A percentile compares a stretch with the other conserved stretches of the same genome.
phyloP scores from a whole-genome alignment of 2,329 filamentous ascomycete genomes.

The Talaromyces marneffei region DNA sequence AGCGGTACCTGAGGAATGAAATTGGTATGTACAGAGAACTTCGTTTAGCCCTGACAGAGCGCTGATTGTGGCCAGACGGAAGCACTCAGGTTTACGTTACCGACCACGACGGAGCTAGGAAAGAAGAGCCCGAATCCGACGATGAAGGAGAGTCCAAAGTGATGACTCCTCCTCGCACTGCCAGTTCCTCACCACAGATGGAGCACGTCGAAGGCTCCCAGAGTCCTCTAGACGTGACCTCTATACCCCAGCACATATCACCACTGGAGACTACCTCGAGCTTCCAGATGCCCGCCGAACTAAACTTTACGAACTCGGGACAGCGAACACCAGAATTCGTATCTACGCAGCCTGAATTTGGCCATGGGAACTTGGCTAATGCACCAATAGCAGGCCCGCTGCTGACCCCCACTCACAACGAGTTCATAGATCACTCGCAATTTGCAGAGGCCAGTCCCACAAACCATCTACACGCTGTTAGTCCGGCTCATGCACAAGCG shows the following conservation, averaged over 20 bases:
- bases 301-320: conserved; percentile 24
- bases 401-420: conserved; percentile 27
- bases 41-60: background rate
- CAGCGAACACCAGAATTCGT: conserved; percentile 20
- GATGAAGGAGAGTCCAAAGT: conserved; percentile 23
- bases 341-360: conserved; percentile 17
- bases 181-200: background rate
- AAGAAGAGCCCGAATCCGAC: conserved; percentile 25
- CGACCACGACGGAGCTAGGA: conserved; percentile 31
- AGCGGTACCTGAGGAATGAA: conserved; percentile 37
- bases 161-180: conserved; percentile 5
- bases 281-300: conserved; percentile 27
- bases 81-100: conserved; percentile 34
- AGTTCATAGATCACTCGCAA: conserved; percentile 23
- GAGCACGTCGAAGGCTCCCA: conserved; percentile 20
- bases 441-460: conserved; percentile 22
- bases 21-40: conserved; percentile 29
- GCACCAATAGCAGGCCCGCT: conserved; percentile 23
- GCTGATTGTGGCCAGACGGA: conserved; percentile 22
- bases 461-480: conserved; percentile 19
- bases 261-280: conserved; percentile 20
- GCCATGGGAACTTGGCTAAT: conserved; percentile 22
- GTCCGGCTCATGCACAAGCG: conserved; percentile 18
- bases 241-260: conserved; percentile 18
- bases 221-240: conserved; percentile 21